phyloP scores from a whole-genome alignment of 441 rosid genomes.

The Geranium incanum region DNA sequence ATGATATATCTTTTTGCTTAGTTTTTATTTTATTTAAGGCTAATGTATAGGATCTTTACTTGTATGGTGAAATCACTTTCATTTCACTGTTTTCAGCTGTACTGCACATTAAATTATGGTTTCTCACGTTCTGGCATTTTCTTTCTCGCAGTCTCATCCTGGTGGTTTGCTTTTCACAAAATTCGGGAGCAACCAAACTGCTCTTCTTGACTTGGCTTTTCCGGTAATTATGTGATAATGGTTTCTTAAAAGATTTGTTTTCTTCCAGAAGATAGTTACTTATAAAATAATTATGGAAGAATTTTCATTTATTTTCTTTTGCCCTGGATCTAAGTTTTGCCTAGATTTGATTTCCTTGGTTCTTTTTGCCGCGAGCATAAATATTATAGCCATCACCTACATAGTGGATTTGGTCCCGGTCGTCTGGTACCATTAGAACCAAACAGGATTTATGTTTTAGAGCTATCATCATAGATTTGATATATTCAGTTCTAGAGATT shows the following conservation, averaged over 20 bases:
- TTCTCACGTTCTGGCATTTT: background rate
- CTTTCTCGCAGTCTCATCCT: conserved; percentile 70
- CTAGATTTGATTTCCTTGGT: background rate
- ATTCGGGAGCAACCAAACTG: conserved; percentile 90
- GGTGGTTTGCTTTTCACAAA: conserved; percentile 94
- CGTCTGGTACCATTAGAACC: background rate
- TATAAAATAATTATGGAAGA: too few species aligned
- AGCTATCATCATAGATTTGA: background rate
- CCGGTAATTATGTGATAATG: conserved; percentile 41
- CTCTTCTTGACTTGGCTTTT: conserved; percentile 82
- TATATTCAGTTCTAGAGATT: background rate
- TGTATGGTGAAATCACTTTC: background rate
- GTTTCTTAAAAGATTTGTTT: background rate
- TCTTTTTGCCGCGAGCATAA: background rate
- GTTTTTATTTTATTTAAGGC: background rate
- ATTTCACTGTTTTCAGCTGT: background rate
- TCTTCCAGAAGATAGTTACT: too few species aligned
- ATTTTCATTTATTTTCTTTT: conserved; percentile 2
- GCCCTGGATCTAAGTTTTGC: background rate
- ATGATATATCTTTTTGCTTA: too few species aligned
- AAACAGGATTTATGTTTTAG: background rate
- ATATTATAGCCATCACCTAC: too few species aligned
- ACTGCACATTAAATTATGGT: background rate
- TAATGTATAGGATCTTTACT: background rate
- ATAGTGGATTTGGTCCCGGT: too few species aligned